phyloP scores from a whole-genome alignment of 768 basidiomycete species.

The Strobilomyces echinocephalus region DNA sequence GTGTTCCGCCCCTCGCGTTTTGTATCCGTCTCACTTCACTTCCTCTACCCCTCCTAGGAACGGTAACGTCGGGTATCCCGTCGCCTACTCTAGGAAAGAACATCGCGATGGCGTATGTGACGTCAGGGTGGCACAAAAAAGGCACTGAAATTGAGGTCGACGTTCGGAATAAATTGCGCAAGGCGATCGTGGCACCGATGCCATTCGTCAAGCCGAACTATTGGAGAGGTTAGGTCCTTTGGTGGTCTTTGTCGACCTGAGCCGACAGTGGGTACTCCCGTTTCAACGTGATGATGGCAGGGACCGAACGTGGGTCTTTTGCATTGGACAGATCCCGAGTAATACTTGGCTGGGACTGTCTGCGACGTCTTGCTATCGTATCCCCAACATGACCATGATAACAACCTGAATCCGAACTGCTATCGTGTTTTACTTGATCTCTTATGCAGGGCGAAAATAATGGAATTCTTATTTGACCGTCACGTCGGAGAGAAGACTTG shows the following conservation, averaged over 20 bases:
- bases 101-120: conserved; percentile 94
- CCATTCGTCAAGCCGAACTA: conserved; percentile 86
- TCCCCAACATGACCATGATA: background rate
- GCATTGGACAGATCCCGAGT: background rate
- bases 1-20: conserved; percentile 19
- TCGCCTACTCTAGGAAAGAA: conserved; percentile 86
- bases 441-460: too few relatives aligned
- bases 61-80: conserved; percentile 92
- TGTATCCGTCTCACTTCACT: background rate
- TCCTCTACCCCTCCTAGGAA: conserved; percentile 34
- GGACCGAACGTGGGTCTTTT: background rate
- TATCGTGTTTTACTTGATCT: background rate
- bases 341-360: background rate
- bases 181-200: conserved; percentile 74
- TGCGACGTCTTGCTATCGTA: background rate
- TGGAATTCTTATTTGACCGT: too few relatives aligned
- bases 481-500: too few relatives aligned
- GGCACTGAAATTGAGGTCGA: conserved; percentile 82
- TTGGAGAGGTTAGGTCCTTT: conserved; percentile 50
- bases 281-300: background rate
- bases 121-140: conserved; percentile 81
- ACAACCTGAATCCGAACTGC: background rate
- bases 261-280: background rate
- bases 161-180: conserved; percentile 74
- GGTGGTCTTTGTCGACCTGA: background rate